phyloP scores from a whole-genome alignment of 2,329 filamentous ascomycete genomes.

The Penicillium hesseltinei region DNA sequence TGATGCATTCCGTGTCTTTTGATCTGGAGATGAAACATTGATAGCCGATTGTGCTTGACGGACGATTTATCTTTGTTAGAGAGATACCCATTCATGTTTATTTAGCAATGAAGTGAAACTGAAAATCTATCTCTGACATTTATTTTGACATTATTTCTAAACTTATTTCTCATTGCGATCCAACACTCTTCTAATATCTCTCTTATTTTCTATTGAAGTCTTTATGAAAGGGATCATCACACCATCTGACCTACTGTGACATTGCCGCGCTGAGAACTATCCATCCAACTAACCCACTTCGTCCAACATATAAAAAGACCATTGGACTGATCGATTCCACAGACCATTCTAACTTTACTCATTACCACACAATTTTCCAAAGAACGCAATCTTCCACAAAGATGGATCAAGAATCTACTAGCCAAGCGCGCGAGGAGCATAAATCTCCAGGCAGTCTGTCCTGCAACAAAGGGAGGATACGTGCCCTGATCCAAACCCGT shows the following conservation, averaged over 20 bases:
- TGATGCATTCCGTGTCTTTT: background rate
- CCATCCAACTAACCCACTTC: background rate
- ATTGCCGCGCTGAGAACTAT: background rate
- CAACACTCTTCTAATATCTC: background rate
- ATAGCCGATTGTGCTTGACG: background rate
- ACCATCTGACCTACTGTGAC: background rate
- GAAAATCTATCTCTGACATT: background rate
- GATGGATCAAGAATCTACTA: background rate
- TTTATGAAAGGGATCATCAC: too few species aligned
- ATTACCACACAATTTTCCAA: background rate
- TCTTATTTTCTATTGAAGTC: background rate
- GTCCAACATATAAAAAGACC: background rate
- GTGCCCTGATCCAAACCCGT: background rate
- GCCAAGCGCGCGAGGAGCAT: background rate
- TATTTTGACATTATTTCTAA: background rate
- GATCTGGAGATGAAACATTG: background rate
- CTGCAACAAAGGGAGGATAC: background rate
- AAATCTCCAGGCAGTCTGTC: background rate
- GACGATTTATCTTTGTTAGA: background rate
- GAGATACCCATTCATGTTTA: slow-evolving; percentile 4
- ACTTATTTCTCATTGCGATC: background rate
- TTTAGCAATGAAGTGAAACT: background rate
- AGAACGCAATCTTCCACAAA: background rate
- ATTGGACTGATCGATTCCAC: background rate
- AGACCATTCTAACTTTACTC: background rate